Evolutionary conservation across 805 yeast species (phyloP).

Genomic region (Saccharomyces mikatae): DNA sequence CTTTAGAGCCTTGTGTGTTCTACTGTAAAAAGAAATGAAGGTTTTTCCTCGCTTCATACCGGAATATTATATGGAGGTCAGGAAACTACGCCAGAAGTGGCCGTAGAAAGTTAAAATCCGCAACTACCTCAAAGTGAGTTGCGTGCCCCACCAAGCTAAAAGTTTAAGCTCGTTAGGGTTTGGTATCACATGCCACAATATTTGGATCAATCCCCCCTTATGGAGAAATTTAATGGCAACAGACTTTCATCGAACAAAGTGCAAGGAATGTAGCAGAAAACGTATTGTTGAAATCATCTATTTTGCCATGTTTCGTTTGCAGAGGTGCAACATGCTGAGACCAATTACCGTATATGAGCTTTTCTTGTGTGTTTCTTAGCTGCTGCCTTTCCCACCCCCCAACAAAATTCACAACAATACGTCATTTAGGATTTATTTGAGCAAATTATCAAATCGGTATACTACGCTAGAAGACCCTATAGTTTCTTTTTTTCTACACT

Average conservation of each 20-base stretch:
- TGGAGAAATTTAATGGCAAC: background rate
- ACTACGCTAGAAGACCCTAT: background rate
- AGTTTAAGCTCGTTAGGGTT: background rate
- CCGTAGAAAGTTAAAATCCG: background rate
- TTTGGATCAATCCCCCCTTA: background rate
- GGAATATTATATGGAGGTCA: background rate
- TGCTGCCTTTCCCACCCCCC: background rate
- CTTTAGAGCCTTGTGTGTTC: too few relatives aligned
- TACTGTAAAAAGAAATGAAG: background rate
- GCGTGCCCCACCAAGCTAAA: background rate
- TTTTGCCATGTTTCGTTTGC: background rate
- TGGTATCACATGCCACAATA: background rate
- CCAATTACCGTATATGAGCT: background rate
- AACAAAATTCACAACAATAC: background rate
- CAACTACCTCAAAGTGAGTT: background rate
- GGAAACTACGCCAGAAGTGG: background rate
- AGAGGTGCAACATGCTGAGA: background rate
- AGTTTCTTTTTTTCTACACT: background rate
- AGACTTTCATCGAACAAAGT: background rate
- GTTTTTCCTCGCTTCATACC: background rate
- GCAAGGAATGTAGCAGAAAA: background rate
- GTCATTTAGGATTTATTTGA: background rate
- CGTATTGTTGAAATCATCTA: background rate
- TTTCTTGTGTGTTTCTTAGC: background rate
- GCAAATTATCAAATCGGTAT: background rate